Evolutionary conservation across 2,329 filamentous ascomycete genomes (phyloP).

Genomic region (Dothistroma septosporum): DNA sequence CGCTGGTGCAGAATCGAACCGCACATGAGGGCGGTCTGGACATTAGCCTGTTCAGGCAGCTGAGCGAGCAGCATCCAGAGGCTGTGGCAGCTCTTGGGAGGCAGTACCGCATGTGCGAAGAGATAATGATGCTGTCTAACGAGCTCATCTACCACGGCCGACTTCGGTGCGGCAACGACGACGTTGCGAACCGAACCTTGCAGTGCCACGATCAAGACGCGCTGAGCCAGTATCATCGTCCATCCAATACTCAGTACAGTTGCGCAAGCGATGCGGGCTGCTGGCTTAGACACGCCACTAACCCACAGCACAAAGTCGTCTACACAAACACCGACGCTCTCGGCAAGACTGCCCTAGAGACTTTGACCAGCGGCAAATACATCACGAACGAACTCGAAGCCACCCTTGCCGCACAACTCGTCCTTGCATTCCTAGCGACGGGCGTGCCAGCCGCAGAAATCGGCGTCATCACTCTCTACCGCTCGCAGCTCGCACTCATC

Average conservation of each 20-base stretch:
- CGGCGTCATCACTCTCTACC: slow-evolving; percentile 95
- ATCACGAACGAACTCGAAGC: slow-evolving; percentile 87
- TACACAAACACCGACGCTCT: slow-evolving; percentile 88
- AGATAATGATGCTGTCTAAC: slow-evolving; percentile 93
- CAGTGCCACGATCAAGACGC: slow-evolving; percentile 46
- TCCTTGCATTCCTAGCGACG: slow-evolving; percentile 69
- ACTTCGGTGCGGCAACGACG: slow-evolving; percentile 80
- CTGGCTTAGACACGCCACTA: slow-evolving; percentile 71
- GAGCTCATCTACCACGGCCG: slow-evolving; percentile 87
- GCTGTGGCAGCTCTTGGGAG: slow-evolving; percentile 90
- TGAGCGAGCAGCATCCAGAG: slow-evolving; percentile 81
- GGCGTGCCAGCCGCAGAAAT: slow-evolving; percentile 74
- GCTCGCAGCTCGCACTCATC: slow-evolving; percentile 80
- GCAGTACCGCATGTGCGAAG: slow-evolving; percentile 97
- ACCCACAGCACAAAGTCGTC: slow-evolving; percentile 68
- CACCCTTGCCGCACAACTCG: slow-evolving; percentile 70
- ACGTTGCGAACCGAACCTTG: slow-evolving; percentile 66
- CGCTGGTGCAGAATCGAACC: slow-evolving; percentile 86
- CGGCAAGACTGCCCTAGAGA: slow-evolving; percentile 61
- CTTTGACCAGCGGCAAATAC: slow-evolving; percentile 57
- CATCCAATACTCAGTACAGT: background rate
- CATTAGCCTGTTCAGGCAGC: slow-evolving; percentile 85
- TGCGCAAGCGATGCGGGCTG: slow-evolving; percentile 45
- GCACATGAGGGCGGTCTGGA: slow-evolving; percentile 83
- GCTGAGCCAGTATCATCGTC: slow-evolving; percentile 34